A percentile compares a stretch with the other conserved stretches of the same genome.
These are phyloP conservation scores for Annulohypoxylon moriforme DNA, from an alignment of 495 filamentous ascomycete genomes.

Conservation along the genomic window DNA sequence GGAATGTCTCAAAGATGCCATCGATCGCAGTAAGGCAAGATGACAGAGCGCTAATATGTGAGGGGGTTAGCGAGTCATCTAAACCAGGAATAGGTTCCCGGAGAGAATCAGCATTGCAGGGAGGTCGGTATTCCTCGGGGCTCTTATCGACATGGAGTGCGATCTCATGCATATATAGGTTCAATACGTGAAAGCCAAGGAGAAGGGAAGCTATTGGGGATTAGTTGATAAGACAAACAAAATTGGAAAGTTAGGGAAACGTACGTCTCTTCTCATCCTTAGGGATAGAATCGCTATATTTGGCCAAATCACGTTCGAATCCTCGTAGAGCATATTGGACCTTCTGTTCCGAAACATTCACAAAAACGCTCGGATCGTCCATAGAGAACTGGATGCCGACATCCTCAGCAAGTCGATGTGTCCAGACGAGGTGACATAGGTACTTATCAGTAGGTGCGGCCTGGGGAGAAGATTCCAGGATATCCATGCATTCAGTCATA, in stretches of 20 bases:
- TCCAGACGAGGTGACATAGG: conserved; percentile 78
- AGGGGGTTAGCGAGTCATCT: conserved; percentile 62
- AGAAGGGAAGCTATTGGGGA: conserved; percentile 61
- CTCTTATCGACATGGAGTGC: conserved; percentile 79
- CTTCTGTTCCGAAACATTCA: conserved; percentile 78
- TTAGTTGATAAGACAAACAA: conserved; percentile 23
- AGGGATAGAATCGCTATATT: conserved; percentile 69
- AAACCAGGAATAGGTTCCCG: conserved; percentile 54
- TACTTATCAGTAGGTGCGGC: conserved; percentile 77
- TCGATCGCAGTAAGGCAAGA: conserved; percentile 79
- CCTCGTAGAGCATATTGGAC: conserved; percentile 78
- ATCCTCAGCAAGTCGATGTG: conserved; percentile 85
- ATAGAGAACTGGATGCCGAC: conserved; percentile 78
- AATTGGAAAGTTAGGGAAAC: conserved; percentile 24
- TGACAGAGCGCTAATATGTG: conserved; percentile 77
- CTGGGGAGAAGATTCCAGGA: conserved; percentile 76
- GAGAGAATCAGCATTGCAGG: conserved; percentile 57
- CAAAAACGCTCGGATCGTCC: conserved; percentile 73
- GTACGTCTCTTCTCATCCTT: conserved; percentile 59
- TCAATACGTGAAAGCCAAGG: conserved; percentile 72
- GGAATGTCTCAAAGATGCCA: conserved; percentile 76
- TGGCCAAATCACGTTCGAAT: conserved; percentile 79
- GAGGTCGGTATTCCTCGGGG: conserved; percentile 67
- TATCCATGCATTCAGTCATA: conserved; percentile 84
- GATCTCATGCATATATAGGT: conserved; percentile 88